Base-by-base conservation (phyloP, 805 yeast species). In the Jamesozyma jinghongensis region DNA sequence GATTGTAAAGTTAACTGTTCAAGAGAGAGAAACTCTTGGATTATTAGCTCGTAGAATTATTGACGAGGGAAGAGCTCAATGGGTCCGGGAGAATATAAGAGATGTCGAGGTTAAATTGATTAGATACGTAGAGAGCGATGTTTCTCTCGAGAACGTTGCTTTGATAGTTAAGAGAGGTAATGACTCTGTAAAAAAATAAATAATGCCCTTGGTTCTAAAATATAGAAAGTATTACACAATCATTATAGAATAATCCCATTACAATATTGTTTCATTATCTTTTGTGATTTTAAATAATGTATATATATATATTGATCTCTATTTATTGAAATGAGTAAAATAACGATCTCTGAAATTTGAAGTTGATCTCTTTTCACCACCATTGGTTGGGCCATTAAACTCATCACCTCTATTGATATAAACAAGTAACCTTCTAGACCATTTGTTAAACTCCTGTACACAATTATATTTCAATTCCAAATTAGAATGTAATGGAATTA, bases 381-480 rank as follows among this genome's bases (percentile, higher is more conserved):
- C 55, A 45, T 67, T 67, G 31, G 71, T 67, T 29, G 62, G 56
- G 1, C 85, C 85, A 36, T 72, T 62, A 55, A 70, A 77, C 5
- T 47, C 54, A 18, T 66, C 77, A 1, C 77, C 77, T 40, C 84
- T 66, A 54, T 85, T 81, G 37, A 79, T 79, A 56, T 90, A 90
- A 5, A 84, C 90, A 42, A 90, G 61, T 38, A 90, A 67, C 51
- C 95, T 69, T 58, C 98, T 70, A 16, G 95, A 82, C 98, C 98
- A 92, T 59, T 81, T 85, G 62, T 84, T 79, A 63, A 92, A 92
- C 48, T 78, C 85, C 59, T 92, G 98, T 31, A 81, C 90, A 45
- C 94, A 70, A 44, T 79, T 77, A 49, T 82, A 78, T 36, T 80
- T 65, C 50, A 87, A 67, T 52, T 83, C 82, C 43, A 92, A 61